Conservation (phyloP, 148 eudicot species). For the Dysphania ambrosioides region DNA sequence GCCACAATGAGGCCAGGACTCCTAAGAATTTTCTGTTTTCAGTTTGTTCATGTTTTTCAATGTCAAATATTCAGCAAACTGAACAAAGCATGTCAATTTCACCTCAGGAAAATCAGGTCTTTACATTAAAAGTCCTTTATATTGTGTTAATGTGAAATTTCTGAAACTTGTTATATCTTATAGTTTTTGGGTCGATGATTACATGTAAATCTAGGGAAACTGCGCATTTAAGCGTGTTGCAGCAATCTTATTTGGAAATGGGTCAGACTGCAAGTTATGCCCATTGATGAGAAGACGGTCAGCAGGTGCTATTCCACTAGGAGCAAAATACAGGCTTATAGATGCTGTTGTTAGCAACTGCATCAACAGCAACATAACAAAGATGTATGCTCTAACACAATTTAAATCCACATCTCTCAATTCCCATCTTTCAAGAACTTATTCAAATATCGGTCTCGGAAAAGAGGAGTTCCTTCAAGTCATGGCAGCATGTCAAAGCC, state of each 20-base stretch:
- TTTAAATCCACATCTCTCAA: slow-evolving; percentile 78
- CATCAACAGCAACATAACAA: slow-evolving; percentile 67
- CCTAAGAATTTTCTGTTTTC: slow-evolving; percentile 12
- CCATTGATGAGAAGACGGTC: slow-evolving; percentile 78
- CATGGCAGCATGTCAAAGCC: slow-evolving; percentile 78
- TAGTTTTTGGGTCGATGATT: background rate
- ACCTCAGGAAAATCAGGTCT: slow-evolving; percentile 59
- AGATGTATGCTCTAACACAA: slow-evolving; percentile 76
- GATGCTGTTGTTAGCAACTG: slow-evolving; percentile 88
- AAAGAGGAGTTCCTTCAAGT: slow-evolving; percentile 67
- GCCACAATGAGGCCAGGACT: slow-evolving; percentile 12
- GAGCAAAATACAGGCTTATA: slow-evolving; percentile 66
- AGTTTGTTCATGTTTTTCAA: slow-evolving; percentile 23
- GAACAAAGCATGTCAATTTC: slow-evolving; percentile 26
- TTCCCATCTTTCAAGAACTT: slow-evolving; percentile 73
- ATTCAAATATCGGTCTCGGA: slow-evolving; percentile 47
- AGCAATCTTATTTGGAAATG: slow-evolving; percentile 71
- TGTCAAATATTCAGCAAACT: slow-evolving; percentile 30
- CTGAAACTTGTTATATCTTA: background rate
- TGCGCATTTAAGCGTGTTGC: slow-evolving; percentile 59
- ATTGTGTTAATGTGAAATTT: background rate
- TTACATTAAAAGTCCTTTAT: background rate
- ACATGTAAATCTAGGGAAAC: background rate
- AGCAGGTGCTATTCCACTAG: slow-evolving; percentile 68
- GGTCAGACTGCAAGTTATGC: slow-evolving; percentile 48